phyloP scores from a whole-genome alignment of 257 asterid genomes.

The Ocimum tenuiflorum region DNA sequence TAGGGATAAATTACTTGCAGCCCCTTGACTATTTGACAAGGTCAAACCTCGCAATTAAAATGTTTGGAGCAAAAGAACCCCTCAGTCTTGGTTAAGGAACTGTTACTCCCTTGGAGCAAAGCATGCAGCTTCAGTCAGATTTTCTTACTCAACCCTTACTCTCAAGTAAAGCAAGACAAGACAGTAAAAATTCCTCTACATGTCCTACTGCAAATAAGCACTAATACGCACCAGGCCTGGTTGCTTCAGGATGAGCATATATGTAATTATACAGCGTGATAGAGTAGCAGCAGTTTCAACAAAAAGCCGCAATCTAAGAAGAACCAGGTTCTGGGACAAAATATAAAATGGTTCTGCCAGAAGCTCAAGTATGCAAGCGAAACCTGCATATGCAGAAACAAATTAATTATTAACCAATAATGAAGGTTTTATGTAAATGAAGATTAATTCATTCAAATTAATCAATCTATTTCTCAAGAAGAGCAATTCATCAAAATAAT shows the following conservation, averaged over 20 bases:
- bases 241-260: slow-evolving; percentile 63
- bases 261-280: slow-evolving; percentile 67
- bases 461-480: neutral
- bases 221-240: slow-evolving; percentile 43
- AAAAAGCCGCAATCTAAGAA: slow-evolving; percentile 74
- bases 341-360: slow-evolving; percentile 91
- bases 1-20: neutral
- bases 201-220: slow-evolving; percentile 2
- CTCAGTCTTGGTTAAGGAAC: neutral
- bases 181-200: neutral
- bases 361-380: slow-evolving; percentile 88
- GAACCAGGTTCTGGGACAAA: slow-evolving; percentile 77
- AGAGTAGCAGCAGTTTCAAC: slow-evolving; percentile 78
- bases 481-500: neutral
- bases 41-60: too few relatives aligned
- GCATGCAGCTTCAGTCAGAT: neutral
- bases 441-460: neutral
- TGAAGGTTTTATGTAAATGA: neutral
- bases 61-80: neutral
- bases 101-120: neutral
- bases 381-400: slow-evolving; percentile 43
- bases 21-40: neutral
- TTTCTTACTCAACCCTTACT: neutral
- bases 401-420: neutral
- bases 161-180: neutral